A percentile compares a stretch with the other conserved stretches of the same genome.
These are phyloP conservation scores for Botrytis galanthina DNA, from an alignment of 2,329 filamentous ascomycete genomes.

Conservation along the genomic window DNA sequence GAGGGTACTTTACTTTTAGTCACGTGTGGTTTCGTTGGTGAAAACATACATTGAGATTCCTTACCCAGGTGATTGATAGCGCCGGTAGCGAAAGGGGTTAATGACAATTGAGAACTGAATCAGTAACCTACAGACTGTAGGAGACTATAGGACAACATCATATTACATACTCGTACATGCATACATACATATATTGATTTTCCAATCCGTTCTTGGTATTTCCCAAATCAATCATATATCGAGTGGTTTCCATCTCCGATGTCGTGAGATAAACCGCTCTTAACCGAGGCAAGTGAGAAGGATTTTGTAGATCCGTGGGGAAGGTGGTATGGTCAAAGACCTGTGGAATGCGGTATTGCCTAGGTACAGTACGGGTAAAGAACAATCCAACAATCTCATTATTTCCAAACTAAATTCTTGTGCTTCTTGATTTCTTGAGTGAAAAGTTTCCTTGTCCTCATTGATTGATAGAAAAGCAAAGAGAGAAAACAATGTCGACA, in stretches of 20 bases:
- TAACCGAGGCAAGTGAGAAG: conserved; percentile 14
- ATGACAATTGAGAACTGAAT: not conserved
- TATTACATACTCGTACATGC: not conserved
- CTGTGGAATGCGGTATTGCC: conserved; percentile 1
- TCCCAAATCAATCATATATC: not conserved
- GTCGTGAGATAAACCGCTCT: conserved; percentile 7
- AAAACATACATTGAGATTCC: not conserved
- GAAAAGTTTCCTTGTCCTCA: not conserved
- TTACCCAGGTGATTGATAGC: not conserved
- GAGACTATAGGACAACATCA: not conserved
- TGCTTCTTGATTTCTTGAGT: not conserved
- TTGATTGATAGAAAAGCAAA: not conserved
- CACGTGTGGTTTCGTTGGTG: not conserved
- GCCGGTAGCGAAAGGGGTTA: not conserved
- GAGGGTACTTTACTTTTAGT: not conserved
- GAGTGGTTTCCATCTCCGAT: not conserved
- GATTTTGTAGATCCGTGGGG: conserved; percentile 8
- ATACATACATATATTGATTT: not conserved
- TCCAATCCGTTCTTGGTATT: not conserved
- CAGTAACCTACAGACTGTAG: not conserved
- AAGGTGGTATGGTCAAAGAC: conserved; percentile 11
- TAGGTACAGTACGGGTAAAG: not conserved
- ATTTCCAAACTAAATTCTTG: not conserved
- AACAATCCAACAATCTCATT: not conserved
- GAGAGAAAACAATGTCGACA: conserved; percentile 34